Percentiles rank a stretch among this genome's conserved stretches.
Conservation (phyloP, 345 rosid genomes). For the Salix koriyanagi region DNA sequence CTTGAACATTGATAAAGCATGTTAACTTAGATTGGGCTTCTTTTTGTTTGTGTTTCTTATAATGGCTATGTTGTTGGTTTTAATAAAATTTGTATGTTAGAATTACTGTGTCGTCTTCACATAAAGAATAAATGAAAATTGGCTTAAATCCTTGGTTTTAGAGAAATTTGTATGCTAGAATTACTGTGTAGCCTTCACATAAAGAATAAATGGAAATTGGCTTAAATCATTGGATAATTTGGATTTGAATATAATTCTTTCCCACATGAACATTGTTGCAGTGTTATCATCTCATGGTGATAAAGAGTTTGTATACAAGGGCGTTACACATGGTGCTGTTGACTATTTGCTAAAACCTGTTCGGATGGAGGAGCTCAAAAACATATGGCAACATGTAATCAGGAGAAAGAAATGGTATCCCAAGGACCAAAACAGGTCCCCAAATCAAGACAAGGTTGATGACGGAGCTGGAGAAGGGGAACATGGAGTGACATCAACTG, state of each 20-base stretch:
- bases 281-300: conserved; percentile 90
- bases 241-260: conserved; percentile 1
- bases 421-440: conserved; percentile 35
- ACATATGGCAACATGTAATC: conserved; percentile 94
- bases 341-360: conserved; percentile 87
- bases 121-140: not conserved
- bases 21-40: not conserved
- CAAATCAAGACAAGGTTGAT: conserved; percentile 34
- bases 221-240: not conserved
- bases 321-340: conserved; percentile 80
- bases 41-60: not conserved
- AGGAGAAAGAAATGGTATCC: conserved; percentile 52
- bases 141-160: not conserved
- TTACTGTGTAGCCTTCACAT: not conserved
- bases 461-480: conserved; percentile 37
- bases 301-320: conserved; percentile 74
- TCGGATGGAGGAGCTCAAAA: conserved; percentile 75
- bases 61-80: not conserved
- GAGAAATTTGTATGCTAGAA: not conserved
- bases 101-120: not conserved
- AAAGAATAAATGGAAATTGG: not conserved
- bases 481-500: conserved; percentile 26
- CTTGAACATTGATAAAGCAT: not conserved
- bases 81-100: not conserved
- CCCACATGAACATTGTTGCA: conserved; percentile 22